Conservation (phyloP, 2,329 filamentous ascomycete species). For the Cephalotrichum gorgonifer region DNA sequence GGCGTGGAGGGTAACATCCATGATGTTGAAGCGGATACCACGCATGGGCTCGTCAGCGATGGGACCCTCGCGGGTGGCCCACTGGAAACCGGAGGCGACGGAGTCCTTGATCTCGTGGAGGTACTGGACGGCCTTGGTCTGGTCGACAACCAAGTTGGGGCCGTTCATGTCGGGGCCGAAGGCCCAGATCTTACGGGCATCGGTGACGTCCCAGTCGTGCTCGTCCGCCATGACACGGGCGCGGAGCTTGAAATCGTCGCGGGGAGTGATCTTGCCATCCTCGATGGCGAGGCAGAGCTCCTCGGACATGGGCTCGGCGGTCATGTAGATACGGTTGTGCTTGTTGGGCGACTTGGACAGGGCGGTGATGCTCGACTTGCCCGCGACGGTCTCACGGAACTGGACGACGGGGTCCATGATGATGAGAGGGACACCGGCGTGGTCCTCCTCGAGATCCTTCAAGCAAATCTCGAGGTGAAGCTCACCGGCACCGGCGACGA, state of each 20-base stretch:
- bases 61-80: constrained; percentile 95
- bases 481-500: constrained; percentile 98
- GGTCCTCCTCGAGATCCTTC: constrained; percentile 99
- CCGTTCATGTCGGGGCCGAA: constrained; percentile 97
- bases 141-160: constrained; percentile 97
- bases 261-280: constrained; percentile 78
- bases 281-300: constrained; percentile 89
- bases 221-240: constrained; percentile 94
- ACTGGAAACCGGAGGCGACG: constrained; percentile 99
- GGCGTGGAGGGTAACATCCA: constrained; percentile 98
- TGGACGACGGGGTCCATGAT: constrained; percentile 97
- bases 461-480: constrained; percentile 99
- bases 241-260: constrained; percentile 98
- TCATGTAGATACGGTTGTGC: constrained; percentile 99
- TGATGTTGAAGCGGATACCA: constrained; percentile 93
- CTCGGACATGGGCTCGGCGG: constrained; percentile 82
- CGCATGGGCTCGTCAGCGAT: constrained; percentile 98
- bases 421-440: constrained; percentile 95
- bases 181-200: constrained; percentile 99
- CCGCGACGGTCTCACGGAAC: constrained; percentile 92
- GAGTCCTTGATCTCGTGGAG: constrained; percentile 99
- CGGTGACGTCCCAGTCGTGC: constrained; percentile 97
- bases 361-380: constrained; percentile 83
- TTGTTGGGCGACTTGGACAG: constrained; percentile 99
- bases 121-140: constrained; percentile 99